These are phyloP conservation scores for Lanzia echinophila DNA, from an alignment of 2,329 filamentous ascomycete genomes.

Conservation along the genomic window DNA sequence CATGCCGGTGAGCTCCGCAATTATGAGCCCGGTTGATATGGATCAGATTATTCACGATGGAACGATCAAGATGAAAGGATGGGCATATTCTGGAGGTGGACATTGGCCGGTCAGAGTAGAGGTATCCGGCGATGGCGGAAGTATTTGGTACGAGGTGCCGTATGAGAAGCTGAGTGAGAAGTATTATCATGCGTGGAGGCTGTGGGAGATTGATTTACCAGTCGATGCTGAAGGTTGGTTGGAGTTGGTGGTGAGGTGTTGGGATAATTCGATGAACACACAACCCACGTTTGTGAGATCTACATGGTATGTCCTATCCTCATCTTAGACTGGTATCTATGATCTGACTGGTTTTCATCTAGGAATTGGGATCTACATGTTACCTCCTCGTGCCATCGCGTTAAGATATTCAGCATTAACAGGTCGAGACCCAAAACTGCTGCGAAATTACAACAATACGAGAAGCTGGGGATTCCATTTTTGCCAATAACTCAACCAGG, in stretches of 20 bases:
- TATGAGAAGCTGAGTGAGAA: conserved; percentile 54
- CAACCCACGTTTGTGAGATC: conserved; percentile 49
- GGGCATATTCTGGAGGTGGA: conserved; percentile 63
- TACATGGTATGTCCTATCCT: conserved; percentile 37
- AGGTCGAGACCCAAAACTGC: conserved; percentile 30
- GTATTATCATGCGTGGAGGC: conserved; percentile 56
- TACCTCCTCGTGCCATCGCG: conserved; percentile 53
- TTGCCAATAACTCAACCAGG: conserved; percentile 14
- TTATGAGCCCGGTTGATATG: conserved; percentile 51
- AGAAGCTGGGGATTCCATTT: conserved; percentile 11
- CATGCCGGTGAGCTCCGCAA: conserved; percentile 61
- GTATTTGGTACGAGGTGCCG: conserved; percentile 59
- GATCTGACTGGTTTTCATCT: not conserved
- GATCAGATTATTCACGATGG: conserved; percentile 25
- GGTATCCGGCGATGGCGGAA: conserved; percentile 55
- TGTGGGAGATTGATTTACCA: conserved; percentile 57
- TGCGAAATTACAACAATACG: conserved; percentile 10
- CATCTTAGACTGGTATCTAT: not conserved
- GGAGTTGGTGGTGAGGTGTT: conserved; percentile 51
- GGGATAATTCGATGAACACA: conserved; percentile 57
- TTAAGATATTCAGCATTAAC: conserved; percentile 59
- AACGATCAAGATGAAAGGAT: conserved; percentile 44
- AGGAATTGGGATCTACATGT: conserved; percentile 60
- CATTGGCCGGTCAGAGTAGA: conserved; percentile 62
- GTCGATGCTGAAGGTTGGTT: conserved; percentile 56